Conservation (phyloP, 2,329 filamentous ascomycete species). For the Xylariaceae sp. region DNA sequence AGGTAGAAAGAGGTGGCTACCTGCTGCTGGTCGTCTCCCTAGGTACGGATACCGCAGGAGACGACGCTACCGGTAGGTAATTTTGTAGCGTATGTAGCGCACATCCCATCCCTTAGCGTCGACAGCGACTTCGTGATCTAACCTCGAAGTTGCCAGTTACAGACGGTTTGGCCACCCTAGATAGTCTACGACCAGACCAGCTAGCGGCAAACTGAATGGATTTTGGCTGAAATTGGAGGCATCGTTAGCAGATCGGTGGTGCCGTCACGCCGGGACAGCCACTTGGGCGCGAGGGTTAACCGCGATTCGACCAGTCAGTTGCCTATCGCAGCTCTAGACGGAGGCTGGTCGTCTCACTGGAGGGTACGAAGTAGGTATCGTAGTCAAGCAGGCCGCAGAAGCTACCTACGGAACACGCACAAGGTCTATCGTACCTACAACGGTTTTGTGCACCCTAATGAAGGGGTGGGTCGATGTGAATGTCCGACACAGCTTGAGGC, state of each 20-base stretch:
- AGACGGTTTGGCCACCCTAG: not conserved
- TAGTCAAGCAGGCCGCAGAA: too few species aligned
- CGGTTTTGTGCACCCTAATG: conserved; percentile 3
- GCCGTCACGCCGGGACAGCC: conserved; percentile 19
- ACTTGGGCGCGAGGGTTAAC: conserved; percentile 10
- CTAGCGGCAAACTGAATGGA: conserved; percentile 10
- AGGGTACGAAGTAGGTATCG: conserved; percentile 1
- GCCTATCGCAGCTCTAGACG: not conserved
- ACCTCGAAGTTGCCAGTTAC: not conserved
- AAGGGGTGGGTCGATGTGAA: conserved; percentile 2
- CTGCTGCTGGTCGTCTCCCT: not conserved
- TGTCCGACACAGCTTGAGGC: conserved; percentile 5
- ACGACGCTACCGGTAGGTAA: not conserved
- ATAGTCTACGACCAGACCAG: not conserved
- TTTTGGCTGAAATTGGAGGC: conserved; percentile 13
- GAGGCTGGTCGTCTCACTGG: not conserved
- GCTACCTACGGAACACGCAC: not conserved
- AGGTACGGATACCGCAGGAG: too few species aligned
- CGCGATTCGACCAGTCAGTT: conserved; percentile 12
- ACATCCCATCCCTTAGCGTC: too few species aligned
- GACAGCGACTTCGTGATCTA: not conserved
- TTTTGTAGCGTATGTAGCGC: too few species aligned
- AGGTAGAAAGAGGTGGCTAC: not conserved
- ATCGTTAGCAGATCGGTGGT: conserved; percentile 16
- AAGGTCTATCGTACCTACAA: not conserved